phyloP scores from a whole-genome alignment of 2,329 filamentous ascomycete species.

The Xylogone sp. region DNA sequence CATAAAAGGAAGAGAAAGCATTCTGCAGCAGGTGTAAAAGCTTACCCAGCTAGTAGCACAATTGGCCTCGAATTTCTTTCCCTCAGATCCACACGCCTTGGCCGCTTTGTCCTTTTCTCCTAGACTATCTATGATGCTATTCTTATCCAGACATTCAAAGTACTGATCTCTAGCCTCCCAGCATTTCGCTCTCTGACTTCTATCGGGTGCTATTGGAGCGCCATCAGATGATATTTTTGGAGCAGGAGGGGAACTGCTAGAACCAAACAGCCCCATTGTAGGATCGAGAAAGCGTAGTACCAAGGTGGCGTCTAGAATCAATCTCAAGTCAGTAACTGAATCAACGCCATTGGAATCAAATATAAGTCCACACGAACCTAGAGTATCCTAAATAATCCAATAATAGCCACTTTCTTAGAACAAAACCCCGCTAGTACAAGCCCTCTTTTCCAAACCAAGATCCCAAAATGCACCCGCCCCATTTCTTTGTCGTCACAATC shows the following conservation, averaged over 20 bases:
- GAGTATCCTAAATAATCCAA: too few species aligned
- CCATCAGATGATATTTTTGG: conserved; percentile 48
- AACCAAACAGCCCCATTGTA: conserved; percentile 48
- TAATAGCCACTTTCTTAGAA: too few species aligned
- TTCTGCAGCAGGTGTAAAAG: conserved; percentile 20
- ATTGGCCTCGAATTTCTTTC: conserved; percentile 71
- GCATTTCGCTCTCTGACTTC: conserved; percentile 76
- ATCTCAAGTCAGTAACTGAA: not conserved
- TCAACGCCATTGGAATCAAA: not conserved
- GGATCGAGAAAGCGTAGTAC: not conserved
- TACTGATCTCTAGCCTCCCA: conserved; percentile 88
- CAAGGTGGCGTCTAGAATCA: too few species aligned
- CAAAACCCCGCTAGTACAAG: too few species aligned
- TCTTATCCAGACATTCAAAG: conserved; percentile 80
- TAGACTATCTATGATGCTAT: conserved; percentile 75
- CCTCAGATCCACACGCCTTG: conserved; percentile 56
- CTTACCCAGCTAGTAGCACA: conserved; percentile 89
- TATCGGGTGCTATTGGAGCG: conserved; percentile 76
- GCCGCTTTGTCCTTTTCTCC: conserved; percentile 49
- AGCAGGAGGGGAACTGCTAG: conserved; percentile 30
- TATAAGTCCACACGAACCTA: too few species aligned
- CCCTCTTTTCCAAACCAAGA: not conserved
- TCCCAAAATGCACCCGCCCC: not conserved
- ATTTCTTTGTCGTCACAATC: not conserved
- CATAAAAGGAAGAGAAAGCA: too few species aligned